phyloP scores from a whole-genome alignment of 768 basidiomycete species.

The Tulasnella calospora region DNA sequence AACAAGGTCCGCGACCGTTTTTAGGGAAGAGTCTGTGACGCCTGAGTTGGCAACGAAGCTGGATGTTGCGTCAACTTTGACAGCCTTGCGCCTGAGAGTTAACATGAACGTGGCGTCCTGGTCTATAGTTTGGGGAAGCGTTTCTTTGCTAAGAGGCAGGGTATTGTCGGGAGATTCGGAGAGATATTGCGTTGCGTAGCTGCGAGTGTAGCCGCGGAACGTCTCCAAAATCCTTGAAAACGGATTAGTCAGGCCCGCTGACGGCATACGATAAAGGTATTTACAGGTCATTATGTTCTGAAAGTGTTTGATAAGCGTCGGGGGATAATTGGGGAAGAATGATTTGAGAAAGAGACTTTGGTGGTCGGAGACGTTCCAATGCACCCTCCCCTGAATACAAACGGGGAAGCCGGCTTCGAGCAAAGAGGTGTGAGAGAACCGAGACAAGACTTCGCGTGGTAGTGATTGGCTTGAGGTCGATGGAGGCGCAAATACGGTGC shows the following conservation, averaged over 20 bases:
- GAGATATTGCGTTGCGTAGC: conserved; percentile 44
- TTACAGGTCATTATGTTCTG: conserved; percentile 47
- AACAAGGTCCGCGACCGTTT: conserved; percentile 49
- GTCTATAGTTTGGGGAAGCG: conserved; percentile 29
- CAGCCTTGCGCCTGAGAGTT: conserved; percentile 30
- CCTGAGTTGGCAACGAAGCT: conserved; percentile 65
- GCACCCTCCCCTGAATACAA: conserved; percentile 42
- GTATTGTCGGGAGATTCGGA: conserved; percentile 35
- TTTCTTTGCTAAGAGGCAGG: conserved; percentile 48
- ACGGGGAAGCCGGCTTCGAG: conserved; percentile 49
- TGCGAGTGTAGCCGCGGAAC: conserved; percentile 53
- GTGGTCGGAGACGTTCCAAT: conserved; percentile 36
- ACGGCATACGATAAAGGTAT: neutral
- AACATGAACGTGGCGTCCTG: conserved; percentile 35
- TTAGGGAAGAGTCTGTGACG: conserved; percentile 50
- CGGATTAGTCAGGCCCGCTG: neutral
- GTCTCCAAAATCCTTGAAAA: conserved; percentile 41
- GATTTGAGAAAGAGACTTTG: conserved; percentile 52
- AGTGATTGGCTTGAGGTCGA: conserved; percentile 38
- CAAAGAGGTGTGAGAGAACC: conserved; percentile 62
- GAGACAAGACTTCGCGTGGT: conserved; percentile 53
- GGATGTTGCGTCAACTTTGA: conserved; percentile 47
- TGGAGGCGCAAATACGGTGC: conserved; percentile 48
- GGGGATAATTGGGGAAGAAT: conserved; percentile 48
- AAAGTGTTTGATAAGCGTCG: conserved; percentile 40